Conservation (phyloP, 2,329 filamentous ascomycete genomes). For the Ploettnerulaceae sp. region DNA sequence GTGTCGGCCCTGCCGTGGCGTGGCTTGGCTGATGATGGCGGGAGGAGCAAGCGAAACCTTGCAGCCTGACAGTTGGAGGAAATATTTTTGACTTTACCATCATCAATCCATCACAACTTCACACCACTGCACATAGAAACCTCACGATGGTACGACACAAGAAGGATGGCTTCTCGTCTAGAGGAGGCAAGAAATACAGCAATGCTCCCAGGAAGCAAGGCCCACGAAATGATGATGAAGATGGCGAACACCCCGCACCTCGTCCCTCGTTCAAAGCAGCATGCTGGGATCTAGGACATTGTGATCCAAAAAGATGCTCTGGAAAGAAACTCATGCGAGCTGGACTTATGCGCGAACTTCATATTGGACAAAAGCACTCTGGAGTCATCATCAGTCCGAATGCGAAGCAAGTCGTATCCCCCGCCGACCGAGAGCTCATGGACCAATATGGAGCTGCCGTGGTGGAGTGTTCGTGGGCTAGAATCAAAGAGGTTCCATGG, state of each 20-base stretch:
- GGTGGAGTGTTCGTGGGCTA: conserved; percentile 95
- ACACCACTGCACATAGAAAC: conserved; percentile 2
- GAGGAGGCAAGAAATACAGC: conserved; percentile 61
- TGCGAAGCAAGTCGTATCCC: conserved; percentile 78
- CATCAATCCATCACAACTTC: background rate
- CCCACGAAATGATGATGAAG: conserved; percentile 42
- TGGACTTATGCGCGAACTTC: conserved; percentile 87
- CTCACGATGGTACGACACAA: conserved; percentile 84
- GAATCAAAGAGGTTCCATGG: conserved; percentile 88
- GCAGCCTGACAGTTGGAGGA: conserved; percentile 1
- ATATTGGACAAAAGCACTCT: conserved; percentile 84
- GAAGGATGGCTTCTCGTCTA: conserved; percentile 69
- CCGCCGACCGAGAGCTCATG: conserved; percentile 74
- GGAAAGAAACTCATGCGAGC: conserved; percentile 91
- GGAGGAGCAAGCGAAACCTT: conserved; percentile 9
- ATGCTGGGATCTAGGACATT: conserved; percentile 97
- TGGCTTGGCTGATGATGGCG: conserved; percentile 6
- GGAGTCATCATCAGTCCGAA: conserved; percentile 95
- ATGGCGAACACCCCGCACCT: conserved; percentile 35
- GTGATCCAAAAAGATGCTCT: conserved; percentile 93
- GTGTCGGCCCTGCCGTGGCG: too few species aligned
- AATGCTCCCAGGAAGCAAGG: conserved; percentile 53
- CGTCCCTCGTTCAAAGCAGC: conserved; percentile 76
- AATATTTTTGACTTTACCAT: background rate
- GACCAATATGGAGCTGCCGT: conserved; percentile 90